Base-by-base conservation (phyloP, 495 filamentous ascomycete genomes). In the Trypethelium eluteriae region DNA sequence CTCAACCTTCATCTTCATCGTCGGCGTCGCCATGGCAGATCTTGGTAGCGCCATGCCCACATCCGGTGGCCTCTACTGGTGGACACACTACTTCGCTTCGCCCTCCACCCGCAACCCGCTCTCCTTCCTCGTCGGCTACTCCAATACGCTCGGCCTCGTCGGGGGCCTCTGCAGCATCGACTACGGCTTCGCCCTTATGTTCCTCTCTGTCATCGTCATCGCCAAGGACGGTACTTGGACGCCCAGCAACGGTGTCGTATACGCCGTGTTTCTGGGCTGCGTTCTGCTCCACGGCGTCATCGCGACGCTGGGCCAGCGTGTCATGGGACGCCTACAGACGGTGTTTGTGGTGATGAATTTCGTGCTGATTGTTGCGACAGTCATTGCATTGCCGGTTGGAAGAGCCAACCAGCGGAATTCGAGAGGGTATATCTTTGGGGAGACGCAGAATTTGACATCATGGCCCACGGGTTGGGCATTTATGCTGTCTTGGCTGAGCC, bases 1-100 rank as follows among this genome's bases (percentile, higher is more conserved):
- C 32, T 83, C 81, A 64, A 78, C 74, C 64, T 83, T 87, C 63
- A 88, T 89, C 65, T 85, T 89, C 69, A 74, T 86, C 39, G 85
- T 89, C 49, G 85, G 85, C 38, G 75, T 89, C 46, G 86, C 87
- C 14, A 86, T 89, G 85, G 86, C 87, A 34, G 87, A 89, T 72
- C 74, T 89, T 65, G 86, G 84, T 7, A 84, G 81, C 41, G 84
- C 86, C 2, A 88, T 90, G 85, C 87, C 87, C 16, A 90, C 87
- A 4, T 83, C 83, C 25, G 87, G 87, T 10, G 86, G 69, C 39
- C 75, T 89, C 3, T 88, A 89, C 71, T 89, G 84, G 80, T 88
- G 86, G 87, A 89, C 87, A 5, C 86, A 88, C 68, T 87, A 83
- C 76, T 89, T 88, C 72, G 79, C 82, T 34, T 81, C 80, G 3